Evolutionary conservation across 2,329 filamentous ascomycete genomes (phyloP).

Genomic region (Emergomyces africanus): DNA sequence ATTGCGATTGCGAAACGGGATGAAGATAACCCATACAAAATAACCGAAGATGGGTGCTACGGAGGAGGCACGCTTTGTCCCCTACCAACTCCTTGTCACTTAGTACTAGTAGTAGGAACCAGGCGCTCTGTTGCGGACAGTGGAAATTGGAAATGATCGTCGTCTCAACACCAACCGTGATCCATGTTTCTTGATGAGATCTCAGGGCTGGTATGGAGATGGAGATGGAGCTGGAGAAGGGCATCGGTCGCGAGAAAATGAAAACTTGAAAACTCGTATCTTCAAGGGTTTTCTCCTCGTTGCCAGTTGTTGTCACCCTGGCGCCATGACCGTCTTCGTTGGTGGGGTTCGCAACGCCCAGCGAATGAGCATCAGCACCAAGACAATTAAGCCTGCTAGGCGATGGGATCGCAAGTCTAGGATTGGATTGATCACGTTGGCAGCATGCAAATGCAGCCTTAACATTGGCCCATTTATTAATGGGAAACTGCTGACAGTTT

Average conservation of each 20-base stretch:
- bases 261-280: no score
- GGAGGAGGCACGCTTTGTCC: neutral
- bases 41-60: neutral
- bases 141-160: neutral
- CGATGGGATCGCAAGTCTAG: neutral
- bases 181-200: neutral
- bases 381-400: neutral
- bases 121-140: neutral
- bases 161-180: neutral
- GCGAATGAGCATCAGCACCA: neutral
- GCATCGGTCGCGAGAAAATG: neutral
- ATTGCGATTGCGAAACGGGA: neutral
- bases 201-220: neutral
- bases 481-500: neutral
- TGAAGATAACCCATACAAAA: neutral
- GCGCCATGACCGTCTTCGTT: neutral
- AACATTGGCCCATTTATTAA: neutral
- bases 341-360: neutral
- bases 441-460: neutral
- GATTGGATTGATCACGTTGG: neutral
- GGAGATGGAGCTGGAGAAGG: neutral
- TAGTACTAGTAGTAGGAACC: no score
- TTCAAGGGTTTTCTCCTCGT: neutral
- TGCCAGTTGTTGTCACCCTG: neutral
- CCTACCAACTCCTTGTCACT: neutral